phyloP scores from a whole-genome alignment of 192 early-diverging fungal species.

The Entophlyctis luteolus region DNA sequence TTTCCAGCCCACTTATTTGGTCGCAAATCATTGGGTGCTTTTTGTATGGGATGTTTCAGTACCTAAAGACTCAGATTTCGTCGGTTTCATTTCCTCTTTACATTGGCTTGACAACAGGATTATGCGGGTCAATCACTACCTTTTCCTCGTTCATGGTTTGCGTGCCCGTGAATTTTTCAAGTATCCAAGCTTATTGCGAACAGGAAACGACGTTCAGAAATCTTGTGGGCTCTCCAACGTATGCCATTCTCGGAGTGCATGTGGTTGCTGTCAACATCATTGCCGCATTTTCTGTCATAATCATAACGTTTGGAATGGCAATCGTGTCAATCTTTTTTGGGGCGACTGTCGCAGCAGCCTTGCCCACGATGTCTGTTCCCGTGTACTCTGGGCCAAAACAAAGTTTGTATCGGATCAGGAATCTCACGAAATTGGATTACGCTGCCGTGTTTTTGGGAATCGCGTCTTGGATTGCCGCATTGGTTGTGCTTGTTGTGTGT shows the following conservation, averaged over 20 bases:
- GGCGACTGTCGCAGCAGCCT: neutral
- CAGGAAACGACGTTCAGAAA: slow-evolving; percentile 5
- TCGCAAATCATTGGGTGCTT: slow-evolving; percentile 15
- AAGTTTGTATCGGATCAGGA: neutral
- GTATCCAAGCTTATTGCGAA: neutral
- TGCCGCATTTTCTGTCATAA: neutral
- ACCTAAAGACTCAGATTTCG: neutral
- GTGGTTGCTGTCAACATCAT: slow-evolving; percentile 2
- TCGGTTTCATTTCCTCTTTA: neutral
- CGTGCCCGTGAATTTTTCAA: no score
- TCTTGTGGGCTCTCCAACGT: neutral
- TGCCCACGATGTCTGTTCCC: neutral
- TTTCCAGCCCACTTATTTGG: neutral
- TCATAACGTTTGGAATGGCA: slow-evolving; percentile 19
- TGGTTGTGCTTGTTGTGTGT: neutral
- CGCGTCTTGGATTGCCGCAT: neutral
- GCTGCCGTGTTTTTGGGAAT: neutral
- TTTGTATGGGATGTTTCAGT: slow-evolving; percentile 1
- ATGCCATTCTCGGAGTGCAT: neutral
- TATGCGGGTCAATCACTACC: slow-evolving; percentile 21
- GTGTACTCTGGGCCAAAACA: neutral
- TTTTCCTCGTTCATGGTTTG: slow-evolving; percentile 8
- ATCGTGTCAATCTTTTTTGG: slow-evolving; percentile 7
- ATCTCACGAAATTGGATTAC: neutral
- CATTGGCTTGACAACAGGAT: slow-evolving; percentile 12